Evolutionary conservation across 202 grass and related monocot species (phyloP).

Genomic region (Hordeum pubiflorum): DNA sequence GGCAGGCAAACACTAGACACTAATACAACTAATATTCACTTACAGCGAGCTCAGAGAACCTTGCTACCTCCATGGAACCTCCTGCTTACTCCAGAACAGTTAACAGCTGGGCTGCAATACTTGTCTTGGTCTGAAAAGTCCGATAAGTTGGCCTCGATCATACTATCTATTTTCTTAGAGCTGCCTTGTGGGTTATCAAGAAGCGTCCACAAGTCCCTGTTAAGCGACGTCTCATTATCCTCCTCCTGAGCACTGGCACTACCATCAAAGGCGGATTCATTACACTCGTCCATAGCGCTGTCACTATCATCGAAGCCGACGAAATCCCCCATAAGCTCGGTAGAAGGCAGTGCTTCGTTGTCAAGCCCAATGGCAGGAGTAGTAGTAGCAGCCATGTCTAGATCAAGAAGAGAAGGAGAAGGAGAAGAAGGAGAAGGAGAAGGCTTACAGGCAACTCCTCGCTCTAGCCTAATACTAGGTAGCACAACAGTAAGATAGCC

Average conservation of each 20-base stretch:
- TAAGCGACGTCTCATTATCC: neutral
- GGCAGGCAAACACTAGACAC: neutral
- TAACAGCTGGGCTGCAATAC: neutral
- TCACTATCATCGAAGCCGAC: constrained; percentile 29
- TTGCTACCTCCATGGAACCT: constrained; percentile 17
- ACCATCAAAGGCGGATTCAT: neutral
- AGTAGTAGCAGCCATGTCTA: neutral
- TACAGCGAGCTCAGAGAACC: neutral
- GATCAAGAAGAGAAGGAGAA: neutral
- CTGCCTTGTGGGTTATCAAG: neutral
- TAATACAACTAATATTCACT: neutral
- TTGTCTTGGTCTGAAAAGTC: constrained; percentile 24
- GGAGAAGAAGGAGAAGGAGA: neutral
- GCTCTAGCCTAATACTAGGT: constrained; percentile 25
- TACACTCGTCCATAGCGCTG: neutral
- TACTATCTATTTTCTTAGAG: constrained; percentile 30
- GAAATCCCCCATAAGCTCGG: constrained; percentile 24
- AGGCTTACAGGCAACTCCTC: neutral
- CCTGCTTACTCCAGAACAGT: constrained; percentile 24
- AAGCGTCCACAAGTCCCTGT: neutral
- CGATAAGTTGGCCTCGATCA: constrained; percentile 31
- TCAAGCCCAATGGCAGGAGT: neutral
- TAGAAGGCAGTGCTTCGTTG: neutral
- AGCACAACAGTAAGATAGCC: constrained; percentile 39
- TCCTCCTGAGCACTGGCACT: neutral